These are phyloP conservation scores for Hyphopichia fennica DNA, from an alignment of 1,139 yeast genomes.

Conservation along the genomic window DNA sequence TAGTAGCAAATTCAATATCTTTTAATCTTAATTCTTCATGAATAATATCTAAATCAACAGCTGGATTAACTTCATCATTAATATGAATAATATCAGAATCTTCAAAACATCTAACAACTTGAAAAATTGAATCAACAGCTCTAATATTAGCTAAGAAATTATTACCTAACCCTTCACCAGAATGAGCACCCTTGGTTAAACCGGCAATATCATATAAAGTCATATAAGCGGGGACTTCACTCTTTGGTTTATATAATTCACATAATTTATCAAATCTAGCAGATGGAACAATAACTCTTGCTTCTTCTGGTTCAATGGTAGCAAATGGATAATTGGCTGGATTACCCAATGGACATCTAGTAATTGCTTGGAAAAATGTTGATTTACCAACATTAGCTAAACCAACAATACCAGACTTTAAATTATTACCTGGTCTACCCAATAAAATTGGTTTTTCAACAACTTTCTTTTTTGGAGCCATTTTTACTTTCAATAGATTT, in stretches of 20 bases:
- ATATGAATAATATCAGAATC: constrained; percentile 98
- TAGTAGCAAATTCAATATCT: constrained; percentile 92
- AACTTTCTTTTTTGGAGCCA: constrained; percentile 93
- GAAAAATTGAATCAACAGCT: constrained; percentile 97
- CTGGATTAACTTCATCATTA: constrained; percentile 97
- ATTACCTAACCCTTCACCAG: constrained; percentile 98
- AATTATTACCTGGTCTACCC: constrained; percentile 98
- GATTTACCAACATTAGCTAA: constrained; percentile 97
- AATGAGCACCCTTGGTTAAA: constrained; percentile 93
- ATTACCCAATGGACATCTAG: constrained; percentile 91
- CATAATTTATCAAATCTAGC: constrained; percentile 78
- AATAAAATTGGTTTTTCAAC: constrained; percentile 86
- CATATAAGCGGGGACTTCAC: constrained; percentile 89
- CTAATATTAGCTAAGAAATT: constrained; percentile 96
- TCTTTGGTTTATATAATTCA: constrained; percentile 75
- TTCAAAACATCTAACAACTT: constrained; percentile 96
- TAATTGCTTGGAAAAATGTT: constrained; percentile 82
- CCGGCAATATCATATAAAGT: constrained; percentile 98
- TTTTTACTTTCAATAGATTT: constrained; percentile 18
- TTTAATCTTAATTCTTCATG: constrained; percentile 90
- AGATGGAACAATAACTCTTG: constrained; percentile 95
- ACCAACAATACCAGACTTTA: constrained; percentile 96
- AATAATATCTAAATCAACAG: constrained; percentile 91
- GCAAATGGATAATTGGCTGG: constrained; percentile 99
- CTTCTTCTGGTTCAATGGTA: constrained; percentile 98